phyloP scores from a whole-genome alignment of 1,284 basidiomycete genomes.

The Papiliotrema fonsecae region DNA sequence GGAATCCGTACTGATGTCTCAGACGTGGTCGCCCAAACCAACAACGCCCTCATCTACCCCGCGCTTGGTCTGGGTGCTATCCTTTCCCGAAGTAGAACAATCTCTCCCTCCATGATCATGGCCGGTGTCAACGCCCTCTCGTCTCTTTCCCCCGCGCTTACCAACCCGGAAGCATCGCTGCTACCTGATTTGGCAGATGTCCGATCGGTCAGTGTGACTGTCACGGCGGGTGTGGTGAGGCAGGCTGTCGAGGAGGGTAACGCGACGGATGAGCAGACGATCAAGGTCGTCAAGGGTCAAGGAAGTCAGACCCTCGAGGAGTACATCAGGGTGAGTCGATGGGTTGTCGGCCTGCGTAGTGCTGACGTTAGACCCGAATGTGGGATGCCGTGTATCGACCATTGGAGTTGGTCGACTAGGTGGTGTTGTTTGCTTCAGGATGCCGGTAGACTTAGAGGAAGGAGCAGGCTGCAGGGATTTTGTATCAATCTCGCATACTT shows the following conservation, averaged over 20 bases:
- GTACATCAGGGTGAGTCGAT: constrained; percentile 33
- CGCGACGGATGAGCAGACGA: constrained; percentile 35
- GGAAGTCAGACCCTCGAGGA: constrained; percentile 35
- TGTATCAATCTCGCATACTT: too few species aligned
- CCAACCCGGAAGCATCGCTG: constrained; percentile 57
- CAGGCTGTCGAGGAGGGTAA: constrained; percentile 68
- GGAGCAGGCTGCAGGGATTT: too few species aligned
- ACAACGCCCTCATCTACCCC: constrained; percentile 70
- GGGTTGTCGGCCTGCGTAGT: background rate
- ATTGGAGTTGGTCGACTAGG: constrained; percentile 28
- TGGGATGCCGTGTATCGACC: constrained; percentile 16
- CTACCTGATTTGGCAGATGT: constrained; percentile 64
- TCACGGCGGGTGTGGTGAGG: constrained; percentile 70
- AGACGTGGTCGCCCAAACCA: constrained; percentile 44
- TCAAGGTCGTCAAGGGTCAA: constrained; percentile 39
- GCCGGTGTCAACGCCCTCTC: constrained; percentile 64
- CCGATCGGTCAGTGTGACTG: constrained; percentile 51
- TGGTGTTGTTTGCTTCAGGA: background rate
- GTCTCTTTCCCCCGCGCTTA: constrained; percentile 66
- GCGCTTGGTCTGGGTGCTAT: constrained; percentile 70
- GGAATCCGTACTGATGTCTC: constrained; percentile 2
- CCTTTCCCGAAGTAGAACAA: constrained; percentile 57
- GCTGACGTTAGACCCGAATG: constrained; percentile 7
- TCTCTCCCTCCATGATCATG: constrained; percentile 67
- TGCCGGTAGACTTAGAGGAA: too few species aligned